phyloP scores from a whole-genome alignment of 2,329 filamentous ascomycete genomes.

The Penicillium sp. region DNA sequence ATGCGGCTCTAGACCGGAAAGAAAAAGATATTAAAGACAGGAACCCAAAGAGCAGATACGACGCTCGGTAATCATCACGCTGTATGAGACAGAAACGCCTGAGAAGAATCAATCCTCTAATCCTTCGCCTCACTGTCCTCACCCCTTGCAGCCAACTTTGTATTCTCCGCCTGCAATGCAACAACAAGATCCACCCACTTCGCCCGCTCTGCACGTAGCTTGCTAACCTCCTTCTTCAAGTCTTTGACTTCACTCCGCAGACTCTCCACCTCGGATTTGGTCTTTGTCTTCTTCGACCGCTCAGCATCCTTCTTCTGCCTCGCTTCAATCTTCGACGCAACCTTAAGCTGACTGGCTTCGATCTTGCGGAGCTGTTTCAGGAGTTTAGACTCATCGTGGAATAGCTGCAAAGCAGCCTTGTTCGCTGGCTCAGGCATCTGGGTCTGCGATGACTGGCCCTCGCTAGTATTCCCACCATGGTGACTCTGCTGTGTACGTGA shows the following conservation, averaged over 20 bases:
- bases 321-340: conserved; percentile 38
- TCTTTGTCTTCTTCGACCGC: conserved; percentile 42
- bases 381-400: conserved; percentile 34
- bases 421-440: conserved; percentile 17
- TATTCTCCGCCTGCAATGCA: conserved; percentile 56
- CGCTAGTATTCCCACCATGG: conserved; percentile 14
- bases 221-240: conserved; percentile 48
- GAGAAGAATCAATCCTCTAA: background rate
- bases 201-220: conserved; percentile 47
- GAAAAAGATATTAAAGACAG: background rate
- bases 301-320: conserved; percentile 35
- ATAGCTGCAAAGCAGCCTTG: conserved; percentile 31
- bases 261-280: conserved; percentile 42
- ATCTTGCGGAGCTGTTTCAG: conserved; percentile 40
- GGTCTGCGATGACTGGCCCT: conserved; percentile 11
- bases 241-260: conserved; percentile 46
- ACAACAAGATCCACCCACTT: conserved; percentile 49
- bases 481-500: conserved; percentile 2
- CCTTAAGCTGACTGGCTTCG: conserved; percentile 39
- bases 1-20: background rate
- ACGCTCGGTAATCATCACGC: background rate
- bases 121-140: conserved; percentile 20
- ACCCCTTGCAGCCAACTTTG: conserved; percentile 36
- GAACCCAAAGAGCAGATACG: background rate
- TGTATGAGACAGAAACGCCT: background rate